Percentiles rank a stretch among this genome's conserved stretches.
phyloP scores from a whole-genome alignment of 495 filamentous ascomycete genomes.

The Neurospora sp. region DNA sequence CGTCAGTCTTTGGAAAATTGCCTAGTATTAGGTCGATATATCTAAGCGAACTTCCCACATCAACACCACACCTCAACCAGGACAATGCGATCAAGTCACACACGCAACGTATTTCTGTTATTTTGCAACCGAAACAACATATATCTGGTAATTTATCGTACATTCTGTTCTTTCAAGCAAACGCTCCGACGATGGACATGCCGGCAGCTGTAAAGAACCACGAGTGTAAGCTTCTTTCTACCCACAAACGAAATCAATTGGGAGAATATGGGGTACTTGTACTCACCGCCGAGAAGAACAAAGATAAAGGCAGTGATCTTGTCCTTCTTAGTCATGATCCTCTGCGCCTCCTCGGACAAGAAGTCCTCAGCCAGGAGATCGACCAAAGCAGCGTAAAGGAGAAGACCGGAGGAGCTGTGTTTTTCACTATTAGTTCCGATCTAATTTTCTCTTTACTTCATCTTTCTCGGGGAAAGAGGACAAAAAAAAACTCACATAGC shows the following conservation, averaged over 20 bases:
- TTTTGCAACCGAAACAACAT: background rate
- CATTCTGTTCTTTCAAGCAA: slow-evolving; percentile 21
- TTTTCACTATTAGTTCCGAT: too few relatives aligned
- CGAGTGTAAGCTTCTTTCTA: slow-evolving; percentile 9
- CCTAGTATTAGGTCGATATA: background rate
- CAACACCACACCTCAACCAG: background rate
- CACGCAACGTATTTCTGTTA: background rate
- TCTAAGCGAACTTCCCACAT: background rate
- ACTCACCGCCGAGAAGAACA: slow-evolving; percentile 35
- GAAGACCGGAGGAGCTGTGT: slow-evolving; percentile 36
- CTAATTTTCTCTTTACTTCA: too few relatives aligned
- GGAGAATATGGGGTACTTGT: background rate
- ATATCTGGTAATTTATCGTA: background rate
- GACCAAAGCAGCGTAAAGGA: slow-evolving; percentile 52
- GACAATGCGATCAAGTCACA: background rate
- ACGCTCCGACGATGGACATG: slow-evolving; percentile 59
- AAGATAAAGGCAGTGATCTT: slow-evolving; percentile 30
- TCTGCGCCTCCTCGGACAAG: slow-evolving; percentile 43
- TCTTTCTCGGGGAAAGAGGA: background rate
- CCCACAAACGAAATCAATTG: background rate
- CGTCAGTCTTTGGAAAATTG: background rate
- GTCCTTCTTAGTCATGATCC: slow-evolving; percentile 33
- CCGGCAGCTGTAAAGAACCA: slow-evolving; percentile 11
- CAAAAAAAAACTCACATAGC: slow-evolving; percentile 40
- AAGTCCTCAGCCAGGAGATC: slow-evolving; percentile 57